Base-by-base conservation (phyloP, 768 basidiomycete species). In the Phlebiopsis gigantea region DNA sequence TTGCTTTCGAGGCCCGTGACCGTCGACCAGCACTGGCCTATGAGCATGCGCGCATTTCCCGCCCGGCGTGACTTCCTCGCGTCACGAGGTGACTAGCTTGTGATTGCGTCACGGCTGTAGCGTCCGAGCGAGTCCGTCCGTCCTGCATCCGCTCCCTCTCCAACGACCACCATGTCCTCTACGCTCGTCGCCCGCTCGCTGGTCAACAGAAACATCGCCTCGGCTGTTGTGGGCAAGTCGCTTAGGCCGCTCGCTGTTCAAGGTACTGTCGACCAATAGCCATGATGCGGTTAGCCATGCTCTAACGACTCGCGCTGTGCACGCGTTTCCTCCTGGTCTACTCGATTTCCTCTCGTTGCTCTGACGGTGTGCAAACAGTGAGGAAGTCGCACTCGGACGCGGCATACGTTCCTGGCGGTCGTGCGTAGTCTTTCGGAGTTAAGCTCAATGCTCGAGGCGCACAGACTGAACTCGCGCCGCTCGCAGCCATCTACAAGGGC, bases 401-500 rank as follows among this genome's bases (percentile, higher is more conserved):
- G 46, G 65, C 66, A 57, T 87, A 87, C 61, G 79, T 87, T 62
- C 84, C 87, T 47, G 87, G 87, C 59, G 85, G 87, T 65, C 86
- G 85, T 87, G 68, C 65, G 85, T 83, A 28, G 2, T 22, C 19
- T 24, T 22, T 21, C 45, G 19, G 14, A 29, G 34, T 39, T 39
- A 39, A 19, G 46, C 17, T 22, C 17, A 61, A 21, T 57, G 39
- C 29, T 2, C 34, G 55, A 12, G 12, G 19, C 25, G 17, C 14
- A 39, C 52, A 4, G 21, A 54, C 25, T 46, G 51, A 54, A 15
- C 24, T 25, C 22, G 17, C 17, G 1, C 25, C 50, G 29, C 22
- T 49, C 19, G 31, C 57, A 92, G 93, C 94, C 57, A 81, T 97
- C 66, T 82, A 88, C 74, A 83, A 83, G 69, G 97, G 96, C 14